Percentiles rank a stretch among this genome's conserved stretches.
These are phyloP conservation scores for Naganishia antarctica DNA, from an alignment of 768 basidiomycete genomes.

Conservation along the genomic window DNA sequence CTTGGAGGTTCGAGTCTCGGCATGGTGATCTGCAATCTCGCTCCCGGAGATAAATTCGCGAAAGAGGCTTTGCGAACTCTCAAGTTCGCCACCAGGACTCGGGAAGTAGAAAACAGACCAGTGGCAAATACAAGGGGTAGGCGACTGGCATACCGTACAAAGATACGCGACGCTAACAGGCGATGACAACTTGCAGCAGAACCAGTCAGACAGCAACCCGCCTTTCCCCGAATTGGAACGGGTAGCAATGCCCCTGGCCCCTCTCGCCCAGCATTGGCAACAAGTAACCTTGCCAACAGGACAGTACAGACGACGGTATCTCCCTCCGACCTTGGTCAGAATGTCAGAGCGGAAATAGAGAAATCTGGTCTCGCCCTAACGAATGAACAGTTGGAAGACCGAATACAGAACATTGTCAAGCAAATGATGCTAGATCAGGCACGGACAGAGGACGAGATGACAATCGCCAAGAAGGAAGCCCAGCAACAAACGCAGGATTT, in stretches of 20 bases:
- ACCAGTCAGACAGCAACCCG: slow-evolving; percentile 50
- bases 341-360: background rate
- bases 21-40: slow-evolving; percentile 77
- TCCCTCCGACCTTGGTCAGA: background rate
- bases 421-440: slow-evolving; percentile 55
- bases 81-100: slow-evolving; percentile 80
- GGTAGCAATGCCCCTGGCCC: slow-evolving; percentile 33
- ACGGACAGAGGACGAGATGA: slow-evolving; percentile 65
- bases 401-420: slow-evolving; percentile 23
- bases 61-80: slow-evolving; percentile 86
- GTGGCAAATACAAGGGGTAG: slow-evolving; percentile 71
- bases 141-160: background rate
- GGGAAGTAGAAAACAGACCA: slow-evolving; percentile 78
- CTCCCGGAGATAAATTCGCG: slow-evolving; percentile 73
- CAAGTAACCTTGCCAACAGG: background rate
- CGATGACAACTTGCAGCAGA: slow-evolving; percentile 52
- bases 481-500: slow-evolving; percentile 59
- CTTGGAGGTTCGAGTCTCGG: slow-evolving; percentile 76
- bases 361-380: slow-evolving; percentile 9
- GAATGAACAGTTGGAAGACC: slow-evolving; percentile 19
- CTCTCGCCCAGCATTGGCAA: background rate
- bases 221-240: slow-evolving; percentile 40
- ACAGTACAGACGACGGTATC: background rate
- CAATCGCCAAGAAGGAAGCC: slow-evolving; percentile 52
- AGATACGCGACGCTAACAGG: slow-evolving; percentile 50